Percentiles rank a stretch among this genome's conserved stretches.
phyloP scores from a whole-genome alignment of 192 early-diverging fungal species.

The Kappamyces sp. region DNA sequence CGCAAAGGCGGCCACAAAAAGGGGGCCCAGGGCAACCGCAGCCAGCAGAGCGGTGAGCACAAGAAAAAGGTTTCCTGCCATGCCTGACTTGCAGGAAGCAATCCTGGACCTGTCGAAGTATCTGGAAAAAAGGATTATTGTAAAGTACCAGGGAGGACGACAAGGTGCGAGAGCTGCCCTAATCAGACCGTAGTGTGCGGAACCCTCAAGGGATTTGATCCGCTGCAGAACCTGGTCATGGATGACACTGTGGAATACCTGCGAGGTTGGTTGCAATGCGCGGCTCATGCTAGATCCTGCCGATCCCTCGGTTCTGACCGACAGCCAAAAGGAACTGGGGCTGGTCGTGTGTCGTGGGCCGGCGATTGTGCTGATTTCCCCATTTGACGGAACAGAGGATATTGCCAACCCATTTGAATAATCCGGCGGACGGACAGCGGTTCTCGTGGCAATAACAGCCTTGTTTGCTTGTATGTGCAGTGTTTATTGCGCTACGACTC shows the following conservation, averaged over 20 bases:
- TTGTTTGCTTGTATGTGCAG: not conserved
- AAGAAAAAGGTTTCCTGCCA: too few relatives aligned
- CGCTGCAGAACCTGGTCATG: slow-evolving; percentile 86
- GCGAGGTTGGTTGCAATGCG: slow-evolving; percentile 40
- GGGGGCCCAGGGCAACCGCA: too few relatives aligned
- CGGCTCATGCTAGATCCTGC: slow-evolving; percentile 21
- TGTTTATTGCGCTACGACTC: not conserved
- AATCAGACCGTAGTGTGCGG: slow-evolving; percentile 64
- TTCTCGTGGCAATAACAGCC: not conserved
- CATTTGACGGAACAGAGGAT: slow-evolving; percentile 81
- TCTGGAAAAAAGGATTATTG: slow-evolving; percentile 83
- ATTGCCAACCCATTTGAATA: slow-evolving; percentile 82
- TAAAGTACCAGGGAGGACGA: slow-evolving; percentile 88
- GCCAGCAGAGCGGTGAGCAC: too few relatives aligned
- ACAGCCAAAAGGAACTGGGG: slow-evolving; percentile 67
- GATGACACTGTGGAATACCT: slow-evolving; percentile 85
- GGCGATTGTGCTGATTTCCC: slow-evolving; percentile 83
- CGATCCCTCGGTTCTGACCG: slow-evolving; percentile 17
- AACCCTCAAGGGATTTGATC: slow-evolving; percentile 87
- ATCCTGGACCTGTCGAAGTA: slow-evolving; percentile 94
- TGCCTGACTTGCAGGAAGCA: slow-evolving; percentile 52
- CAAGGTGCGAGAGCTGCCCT: slow-evolving; percentile 64
- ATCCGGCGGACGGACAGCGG: not conserved
- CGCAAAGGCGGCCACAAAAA: too few relatives aligned
- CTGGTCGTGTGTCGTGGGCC: slow-evolving; percentile 87